Base-by-base conservation (phyloP, 2,329 filamentous ascomycete species). In the Emmonsiellopsis sp. region DNA sequence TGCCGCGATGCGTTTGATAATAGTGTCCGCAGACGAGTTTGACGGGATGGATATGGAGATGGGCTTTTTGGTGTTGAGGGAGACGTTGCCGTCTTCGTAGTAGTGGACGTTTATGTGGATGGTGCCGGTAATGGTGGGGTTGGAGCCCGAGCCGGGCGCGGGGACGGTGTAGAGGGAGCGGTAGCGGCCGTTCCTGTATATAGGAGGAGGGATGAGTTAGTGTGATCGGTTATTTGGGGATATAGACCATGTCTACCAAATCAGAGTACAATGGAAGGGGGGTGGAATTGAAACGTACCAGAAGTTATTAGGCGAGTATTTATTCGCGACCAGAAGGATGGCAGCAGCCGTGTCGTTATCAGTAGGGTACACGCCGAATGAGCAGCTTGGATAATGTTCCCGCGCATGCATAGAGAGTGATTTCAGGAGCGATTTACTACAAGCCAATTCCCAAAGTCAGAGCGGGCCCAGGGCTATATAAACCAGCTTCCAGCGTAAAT, bases 21-120 rank as follows among this genome's bases (percentile, higher is more conserved):
- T 81, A 37, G 93, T 79, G 42, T 84, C 86, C 0, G 81, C 79
- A 7, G 84, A 83, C 1, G 79, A 81, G 34, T 76, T 78, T 1
- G 80, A 83, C 1, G 82, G 71, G n/a, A 87, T 70, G 7, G 80
- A 81, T 2, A 80, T 69, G 0, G 77, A 77, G 10, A 92, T 69
- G 9, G 86, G 76, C 74, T 96, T 96, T 65, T 82, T 85, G n/a
- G 93, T 96, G 58, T 92, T 79, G 55, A 98, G 80, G 2, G 93
- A 86, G 54, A 98, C 93, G 67, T 98, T 98, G 58, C 93, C 93
- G 68, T 98, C 94, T 74, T 98, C 93, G 76, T 98, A 98, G 79
- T 98, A 98, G 78, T 98, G 93, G 50, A 98, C 92, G 62, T 97
- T 91, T 52, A 96, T 88, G 70, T 92, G 89, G 71, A 97, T 84